These are phyloP conservation scores for Neurospora sp. DNA, from an alignment of 2,329 filamentous ascomycete species.

Conservation along the genomic window DNA sequence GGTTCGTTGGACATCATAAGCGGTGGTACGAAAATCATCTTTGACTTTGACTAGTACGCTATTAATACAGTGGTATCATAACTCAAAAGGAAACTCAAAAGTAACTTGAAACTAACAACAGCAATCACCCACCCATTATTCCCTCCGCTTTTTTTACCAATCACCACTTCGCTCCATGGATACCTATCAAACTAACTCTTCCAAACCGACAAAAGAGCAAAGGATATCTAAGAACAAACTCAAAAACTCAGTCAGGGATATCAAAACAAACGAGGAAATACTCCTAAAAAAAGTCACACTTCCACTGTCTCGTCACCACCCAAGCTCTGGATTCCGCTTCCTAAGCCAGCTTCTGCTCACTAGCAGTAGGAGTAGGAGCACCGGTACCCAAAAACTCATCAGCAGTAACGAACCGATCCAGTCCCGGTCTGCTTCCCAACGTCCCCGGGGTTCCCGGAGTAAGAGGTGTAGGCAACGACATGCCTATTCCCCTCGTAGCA, in stretches of 20 bases:
- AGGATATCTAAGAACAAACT: background rate
- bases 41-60: background rate
- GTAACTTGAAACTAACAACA: background rate
- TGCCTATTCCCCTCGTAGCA: background rate
- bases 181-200: background rate
- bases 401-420: conserved; percentile 50
- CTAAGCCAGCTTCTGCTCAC: background rate
- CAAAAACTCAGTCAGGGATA: background rate
- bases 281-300: too few species aligned
- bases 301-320: too few species aligned
- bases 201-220: background rate
- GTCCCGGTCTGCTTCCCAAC: conserved; percentile 24
- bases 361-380: background rate
- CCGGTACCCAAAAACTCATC: conserved; percentile 24
- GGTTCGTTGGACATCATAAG: too few species aligned
- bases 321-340: background rate
- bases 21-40: too few species aligned
- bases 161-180: background rate
- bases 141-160: background rate
- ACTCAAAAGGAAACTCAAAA: background rate
- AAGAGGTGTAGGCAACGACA: conserved; percentile 7
- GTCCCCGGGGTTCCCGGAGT: conserved; percentile 5
- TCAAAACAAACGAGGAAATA: too few species aligned
- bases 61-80: background rate
- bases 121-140: background rate